Base-by-base conservation (phyloP, 164 flowering plant species). In the Vitis amurensis region DNA sequence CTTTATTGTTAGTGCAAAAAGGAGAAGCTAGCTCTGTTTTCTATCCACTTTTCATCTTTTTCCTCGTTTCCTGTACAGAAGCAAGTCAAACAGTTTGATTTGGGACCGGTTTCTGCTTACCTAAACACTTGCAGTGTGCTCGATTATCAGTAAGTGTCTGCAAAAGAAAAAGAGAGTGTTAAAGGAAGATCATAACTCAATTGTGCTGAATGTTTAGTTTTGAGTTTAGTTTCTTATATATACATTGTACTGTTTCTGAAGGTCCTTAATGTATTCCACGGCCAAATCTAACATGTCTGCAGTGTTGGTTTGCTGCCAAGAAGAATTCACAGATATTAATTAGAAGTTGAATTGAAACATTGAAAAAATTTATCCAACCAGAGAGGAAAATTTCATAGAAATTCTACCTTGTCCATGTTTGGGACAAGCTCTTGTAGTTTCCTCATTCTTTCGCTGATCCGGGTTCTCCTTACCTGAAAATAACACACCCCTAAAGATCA, bases 371-470 rank as follows among this genome's bases (percentile, higher is more conserved):
- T 23, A 10, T 11, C 11, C 5, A 29, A 13, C 23, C 23, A n/a
- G 37, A n/a, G 37, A 23, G 37, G 3, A 44, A 29, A 0, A 13
- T 8, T 50, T 6, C 12, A 61, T 17, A 10, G 19, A 10, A 1
- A 31, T 19, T 56, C 12, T 79, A 89, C 93, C 93, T 89, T 89
- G 69, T 89, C 93, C 93, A 89, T 89, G 84, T 87, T 85, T 1
- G 93, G 93, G 8, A 89, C 91, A 50, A 89, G 88, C 47, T 89
- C 93, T 61, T 89, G 91, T 13, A 89, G 68, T 60, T 86, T 89
- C 77, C 88, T 84, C 91, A 89, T 89, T 58, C 91, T 71, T 69
- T 89, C 93, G 69, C 93, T 89, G 66, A 89, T 89, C 63, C 84
- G 76, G 12, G 88, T 84, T 77, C 93, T 85, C 76, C 93, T 82